These are phyloP conservation scores for Penicillium sp. DNA, from an alignment of 2,329 filamentous ascomycete species.

Conservation along the genomic window DNA sequence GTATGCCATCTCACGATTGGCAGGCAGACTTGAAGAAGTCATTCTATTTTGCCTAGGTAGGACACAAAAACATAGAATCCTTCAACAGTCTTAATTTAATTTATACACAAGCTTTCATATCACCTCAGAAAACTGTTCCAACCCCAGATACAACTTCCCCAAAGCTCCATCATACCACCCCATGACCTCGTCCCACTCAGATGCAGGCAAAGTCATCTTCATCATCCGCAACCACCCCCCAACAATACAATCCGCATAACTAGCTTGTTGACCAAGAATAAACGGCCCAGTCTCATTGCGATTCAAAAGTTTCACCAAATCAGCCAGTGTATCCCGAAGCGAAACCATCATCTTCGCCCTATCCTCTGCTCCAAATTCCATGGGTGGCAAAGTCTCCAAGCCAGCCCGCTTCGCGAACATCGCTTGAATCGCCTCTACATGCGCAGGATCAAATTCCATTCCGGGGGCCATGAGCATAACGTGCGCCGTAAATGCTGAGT, in stretches of 20 bases:
- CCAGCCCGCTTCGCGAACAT: conserved; percentile 54
- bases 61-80: too few species aligned
- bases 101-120: not conserved
- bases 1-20: too few species aligned
- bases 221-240: conserved; percentile 58
- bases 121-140: conserved; percentile 36
- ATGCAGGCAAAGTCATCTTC: conserved; percentile 38
- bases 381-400: conserved; percentile 41
- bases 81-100: too few species aligned
- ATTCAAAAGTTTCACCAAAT: conserved; percentile 45
- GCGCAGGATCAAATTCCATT: conserved; percentile 55
- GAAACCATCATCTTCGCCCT: conserved; percentile 41
- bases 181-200: conserved; percentile 51
- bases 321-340: conserved; percentile 46
- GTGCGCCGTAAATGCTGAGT: conserved; percentile 55
- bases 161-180: conserved; percentile 56
- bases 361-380: conserved; percentile 40
- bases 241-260: conserved; percentile 60
- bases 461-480: conserved; percentile 41
- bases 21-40: too few species aligned
- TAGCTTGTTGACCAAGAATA: conserved; percentile 47
- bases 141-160: conserved; percentile 51
- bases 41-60: too few species aligned
- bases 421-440: conserved; percentile 46
- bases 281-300: conserved; percentile 49